Evolutionary conservation across 495 filamentous ascomycete species (phyloP), one percentile per base, ranked within the genome.

Genomic region (Oidiodendron maius): DNA sequence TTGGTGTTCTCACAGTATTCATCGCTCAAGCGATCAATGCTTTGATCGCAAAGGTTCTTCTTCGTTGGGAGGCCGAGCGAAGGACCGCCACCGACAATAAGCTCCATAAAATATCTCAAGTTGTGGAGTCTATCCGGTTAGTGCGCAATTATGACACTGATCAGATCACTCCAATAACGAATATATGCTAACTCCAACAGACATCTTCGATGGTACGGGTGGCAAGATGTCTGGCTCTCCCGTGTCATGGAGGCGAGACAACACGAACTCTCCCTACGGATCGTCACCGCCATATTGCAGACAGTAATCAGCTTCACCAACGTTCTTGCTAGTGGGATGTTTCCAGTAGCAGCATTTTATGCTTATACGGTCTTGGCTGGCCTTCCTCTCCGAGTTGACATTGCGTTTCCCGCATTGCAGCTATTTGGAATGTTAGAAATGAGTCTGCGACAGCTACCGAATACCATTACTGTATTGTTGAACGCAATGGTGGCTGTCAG

Each of bases 191-290:
- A n/a, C n/a, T n/a, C n/a, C n/a, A n/a, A 12, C 26, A 30, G 26
- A 30, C 87, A 90, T 56, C 70, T 94, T 17, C 78, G 88, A 11
- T 94, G 85, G 82, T 91, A 94, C 58, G 86, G 82, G 25, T 94
- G 88, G 88, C 86, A 94, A 64, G 72, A 79, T 43, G 73, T 81
- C 40, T 94, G 88, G 88, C 76, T 91, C 20, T 69, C 64, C 13
- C 74, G 76, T 43, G 85, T 91, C 49, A 80, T 91, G 77, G 72
- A 80, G 44, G 74, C 81, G 18, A 73, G 88, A 34, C 73, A 82
- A 43, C 66, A 72, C 22, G 88, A 94, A 57, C 50, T 94, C 46
- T 70, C 76, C 21, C 65, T 83, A 12, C 74, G 81, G 11, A 68
- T 91, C n/a, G 63, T 82, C 2, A 80, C 82, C 1, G 78, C 71